Evolutionary conservation across 805 yeast genomes (phyloP), one percentile per base, ranked within the genome.

Genomic region (Pichia gijzeniarum): DNA sequence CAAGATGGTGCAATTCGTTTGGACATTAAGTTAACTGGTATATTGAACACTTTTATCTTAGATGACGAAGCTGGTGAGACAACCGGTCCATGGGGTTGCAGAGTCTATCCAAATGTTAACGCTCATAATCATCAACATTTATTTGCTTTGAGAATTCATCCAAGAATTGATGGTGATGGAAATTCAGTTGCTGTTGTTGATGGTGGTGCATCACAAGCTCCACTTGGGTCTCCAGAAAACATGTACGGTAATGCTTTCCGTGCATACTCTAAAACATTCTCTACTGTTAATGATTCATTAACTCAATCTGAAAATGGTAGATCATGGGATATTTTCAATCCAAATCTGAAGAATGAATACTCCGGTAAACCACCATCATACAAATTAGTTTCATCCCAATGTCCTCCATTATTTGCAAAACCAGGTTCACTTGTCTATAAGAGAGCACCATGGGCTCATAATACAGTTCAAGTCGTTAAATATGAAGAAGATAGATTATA

Each of bases 101-200:
- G 73, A 55, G 91, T 85, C 43, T 84, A 83, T 63, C 93, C 93
- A 48, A 76, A 77, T 53, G 86, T 81, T 45, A 82, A 82, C 58
- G 95, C 95, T 35, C 91, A 85, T 69, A 84, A 85, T 65, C 95
- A 85, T 68, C 95, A 85, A 73, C 93, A 85, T 68, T 67, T 85
- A 68, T 85, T 85, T 65, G 76, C 87, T 17, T 71, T 85, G 54
- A 76, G 95, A 71, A 62, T 85, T 53, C 85, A 85, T 61, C 91
- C 95, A 54, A 76, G 88, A 72, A 68, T 85, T 50, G 93, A 85
- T 54, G 93, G 93, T 58, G 85, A 80, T 51, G 78, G 78, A 54
- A 85, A 85, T 70, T 80, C 90, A 43, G 83, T 80, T 45, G 83
- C 83, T 34, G 72, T 72, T 48, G 70, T 77, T 35, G 91, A 85